Base-by-base conservation (phyloP, 176 grass and related monocot genomes). In the Oryza brachyantha region DNA sequence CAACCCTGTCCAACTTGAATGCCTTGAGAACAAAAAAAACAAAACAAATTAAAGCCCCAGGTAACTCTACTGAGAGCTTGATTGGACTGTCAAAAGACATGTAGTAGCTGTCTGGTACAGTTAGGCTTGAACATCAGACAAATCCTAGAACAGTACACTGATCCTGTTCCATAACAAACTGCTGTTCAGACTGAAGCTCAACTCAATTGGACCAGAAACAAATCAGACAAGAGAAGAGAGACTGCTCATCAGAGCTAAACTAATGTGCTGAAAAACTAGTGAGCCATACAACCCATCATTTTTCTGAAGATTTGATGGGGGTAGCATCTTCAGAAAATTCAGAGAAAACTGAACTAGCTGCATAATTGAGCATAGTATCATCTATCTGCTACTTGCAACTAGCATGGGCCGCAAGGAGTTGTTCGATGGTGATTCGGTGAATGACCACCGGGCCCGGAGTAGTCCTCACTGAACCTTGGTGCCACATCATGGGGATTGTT, bases 391-490 rank as follows among this genome's bases (percentile, higher is more conserved):
- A 50, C 16, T 21, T 50, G 46, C 46, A 32, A 32, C 17, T 55
- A 55, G 50, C 50, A 55, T 55, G 50, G 50, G 22, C 63, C 77
- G 31, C 84, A 75, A 29, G 63, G 84, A 7, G 28, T 81, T 24
- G 77, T 50, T 32, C 84, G 38, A 52, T 86, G 77, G 50, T 86
- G 84, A 66, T 86, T 86, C 16, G 70, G 70, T 31, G 84, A 62
- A 69, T 86, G 84, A 19, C 84, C 84, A 9, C 39, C 68, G 52
- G 84, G 77, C 70, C 84, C 84, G 0, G 52, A 26, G 62, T 86
- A 86, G 7, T 86, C 77, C 36, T 80, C 62, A 13, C 43, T 37
- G 57, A 77, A 60, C 38, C 37, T 81, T 13, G 29, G 50, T 9
- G 37, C 29, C n/a, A 68, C 14, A 1, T 11, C 46, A 34, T 25